These are phyloP conservation scores for Globisporangium emineosum DNA, from an alignment of 352 stramenopile genomes.

Conservation along the genomic window DNA sequence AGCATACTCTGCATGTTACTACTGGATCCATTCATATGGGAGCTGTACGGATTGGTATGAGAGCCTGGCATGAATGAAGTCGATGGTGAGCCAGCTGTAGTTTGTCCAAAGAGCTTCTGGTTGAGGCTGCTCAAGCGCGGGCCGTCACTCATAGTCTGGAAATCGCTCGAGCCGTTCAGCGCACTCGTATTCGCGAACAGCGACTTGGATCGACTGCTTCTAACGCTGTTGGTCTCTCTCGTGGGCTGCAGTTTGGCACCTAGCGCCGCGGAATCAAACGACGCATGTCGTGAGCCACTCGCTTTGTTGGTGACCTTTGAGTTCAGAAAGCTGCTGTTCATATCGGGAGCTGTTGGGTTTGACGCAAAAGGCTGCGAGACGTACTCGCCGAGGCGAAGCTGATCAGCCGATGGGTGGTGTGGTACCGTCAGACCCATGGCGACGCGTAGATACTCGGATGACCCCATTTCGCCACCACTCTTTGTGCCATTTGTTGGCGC, in stretches of 20 bases:
- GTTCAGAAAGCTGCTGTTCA: neutral
- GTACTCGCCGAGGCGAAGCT: constrained; percentile 25
- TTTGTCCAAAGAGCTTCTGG: constrained; percentile 28
- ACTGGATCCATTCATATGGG: neutral
- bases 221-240: constrained; percentile 5
- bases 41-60: neutral
- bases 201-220: constrained; percentile 19
- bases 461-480: neutral
- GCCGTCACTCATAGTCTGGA: neutral
- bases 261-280: constrained; percentile 20
- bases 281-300: constrained; percentile 16
- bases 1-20: constrained; percentile 12
- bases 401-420: constrained; percentile 13
- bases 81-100: neutral
- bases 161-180: constrained; percentile 1
- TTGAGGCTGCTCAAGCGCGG: constrained; percentile 22
- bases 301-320: neutral
- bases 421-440: constrained; percentile 16
- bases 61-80: too few relatives aligned
- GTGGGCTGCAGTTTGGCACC: constrained; percentile 11
- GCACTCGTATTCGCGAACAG: constrained; percentile 3
- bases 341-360: neutral
- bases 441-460: constrained; percentile 27
- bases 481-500: neutral
- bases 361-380: constrained; percentile 10